A percentile compares a stretch with the other conserved stretches of the same genome.
These are phyloP conservation scores for Phytophthora pluvialis DNA, from an alignment of 352 stramenopile genomes.

Conservation along the genomic window DNA sequence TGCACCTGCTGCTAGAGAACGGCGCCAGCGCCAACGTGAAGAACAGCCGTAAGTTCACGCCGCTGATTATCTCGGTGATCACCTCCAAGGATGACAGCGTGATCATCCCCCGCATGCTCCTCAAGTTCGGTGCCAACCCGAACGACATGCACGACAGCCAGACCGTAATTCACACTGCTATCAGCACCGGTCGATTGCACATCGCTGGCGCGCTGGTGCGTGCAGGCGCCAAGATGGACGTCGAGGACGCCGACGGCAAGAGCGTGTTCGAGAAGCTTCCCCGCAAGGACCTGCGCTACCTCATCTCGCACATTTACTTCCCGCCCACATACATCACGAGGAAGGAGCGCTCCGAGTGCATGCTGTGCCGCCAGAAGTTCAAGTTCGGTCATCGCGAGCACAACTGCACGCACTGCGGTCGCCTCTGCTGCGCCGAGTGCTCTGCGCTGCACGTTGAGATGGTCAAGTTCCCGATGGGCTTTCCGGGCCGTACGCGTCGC, in stretches of 20 bases:
- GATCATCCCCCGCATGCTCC: constrained; percentile 87
- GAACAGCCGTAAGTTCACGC: constrained; percentile 87
- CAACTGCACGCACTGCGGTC: constrained; percentile 88
- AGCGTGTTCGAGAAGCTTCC: constrained; percentile 88
- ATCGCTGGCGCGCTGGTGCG: constrained; percentile 82
- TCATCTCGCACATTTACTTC: constrained; percentile 89
- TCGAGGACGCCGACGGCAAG: constrained; percentile 83
- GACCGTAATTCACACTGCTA: constrained; percentile 88
- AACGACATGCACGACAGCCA: constrained; percentile 91
- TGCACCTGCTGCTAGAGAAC: constrained; percentile 80
- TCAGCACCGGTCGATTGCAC: constrained; percentile 64
- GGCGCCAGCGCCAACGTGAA: constrained; percentile 86
- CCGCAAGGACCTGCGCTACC: constrained; percentile 69
- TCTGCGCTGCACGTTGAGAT: constrained; percentile 72
- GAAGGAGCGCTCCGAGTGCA: constrained; percentile 85
- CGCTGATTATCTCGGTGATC: constrained; percentile 89
- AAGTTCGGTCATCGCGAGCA: constrained; percentile 86
- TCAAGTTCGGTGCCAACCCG: constrained; percentile 88
- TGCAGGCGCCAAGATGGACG: constrained; percentile 88
- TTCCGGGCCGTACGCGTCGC: constrained; percentile 74
- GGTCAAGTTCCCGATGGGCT: constrained; percentile 85
- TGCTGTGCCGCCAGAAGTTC: constrained; percentile 89
- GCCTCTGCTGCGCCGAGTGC: constrained; percentile 79
- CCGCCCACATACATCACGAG: constrained; percentile 87
- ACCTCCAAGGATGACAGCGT: constrained; percentile 84